Percentiles rank a stretch among this genome's conserved stretches.
These are phyloP conservation scores for Eudorina sp. DNA, from an alignment of 139 green algal genomes.

Conservation along the genomic window DNA sequence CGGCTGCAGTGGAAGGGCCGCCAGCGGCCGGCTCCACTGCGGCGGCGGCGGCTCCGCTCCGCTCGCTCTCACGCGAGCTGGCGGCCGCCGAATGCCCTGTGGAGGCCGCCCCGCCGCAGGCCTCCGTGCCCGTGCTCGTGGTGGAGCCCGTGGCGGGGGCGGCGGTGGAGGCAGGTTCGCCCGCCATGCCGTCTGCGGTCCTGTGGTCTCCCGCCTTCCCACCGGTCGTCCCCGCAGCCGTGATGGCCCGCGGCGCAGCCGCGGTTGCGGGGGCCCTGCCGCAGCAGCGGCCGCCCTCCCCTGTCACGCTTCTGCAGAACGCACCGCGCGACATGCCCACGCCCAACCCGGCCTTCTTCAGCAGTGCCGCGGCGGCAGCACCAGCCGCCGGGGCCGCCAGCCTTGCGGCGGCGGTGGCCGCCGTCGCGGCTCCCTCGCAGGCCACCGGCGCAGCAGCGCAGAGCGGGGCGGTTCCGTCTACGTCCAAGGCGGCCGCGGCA, in stretches of 20 bases:
- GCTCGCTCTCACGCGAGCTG: neutral
- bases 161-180: too few relatives aligned
- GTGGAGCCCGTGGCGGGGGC: too few relatives aligned
- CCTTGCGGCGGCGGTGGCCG: neutral
- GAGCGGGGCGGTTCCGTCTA: conserved; percentile 9
- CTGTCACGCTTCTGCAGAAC: neutral
- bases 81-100: neutral
- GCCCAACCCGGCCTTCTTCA: conserved; percentile 31
- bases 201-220: conserved; percentile 18
- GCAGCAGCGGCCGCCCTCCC: neutral
- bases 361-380: too few relatives aligned
- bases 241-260: neutral
- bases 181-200: neutral
- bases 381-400: neutral
- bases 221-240: neutral
- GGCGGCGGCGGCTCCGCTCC: neutral
- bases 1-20: too few relatives aligned
- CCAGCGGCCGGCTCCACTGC: too few relatives aligned
- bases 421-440: neutral
- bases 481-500: neutral
- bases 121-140: neutral
- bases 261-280: neutral
- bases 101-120: neutral
- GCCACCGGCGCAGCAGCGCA: neutral
- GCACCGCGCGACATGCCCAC: conserved; percentile 6